Base-by-base conservation (phyloP, 2,329 filamentous ascomycete genomes). In the Paraphaeosphaeria sporulosa region DNA sequence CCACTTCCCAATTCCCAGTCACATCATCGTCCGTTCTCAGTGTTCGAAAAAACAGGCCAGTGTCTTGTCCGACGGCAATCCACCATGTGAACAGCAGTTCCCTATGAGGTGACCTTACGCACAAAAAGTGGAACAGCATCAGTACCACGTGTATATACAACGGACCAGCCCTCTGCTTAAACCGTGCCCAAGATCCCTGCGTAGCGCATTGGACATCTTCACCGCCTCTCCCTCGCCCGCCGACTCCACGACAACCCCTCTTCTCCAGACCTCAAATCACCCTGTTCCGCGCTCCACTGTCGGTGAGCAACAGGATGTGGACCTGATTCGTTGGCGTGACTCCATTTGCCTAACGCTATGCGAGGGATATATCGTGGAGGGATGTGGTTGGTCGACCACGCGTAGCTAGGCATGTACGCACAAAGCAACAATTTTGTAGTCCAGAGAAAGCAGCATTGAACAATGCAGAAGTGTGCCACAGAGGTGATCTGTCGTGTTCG, bases 321-420 rank as follows among this genome's bases (percentile, higher is more conserved):
- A 51, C 36, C 5, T 42, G 49, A 27, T 52, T 42, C 10, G 23
- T 42, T 17, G 23, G 19, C 17, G 15, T 13, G 21, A 36, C 23
- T 52, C 13, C 12, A 19, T 4, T 10, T 34, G 27, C 51, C 27
- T 34, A 30, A 50, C 47, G 25, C 17, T 19, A 54, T 46, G 51
- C 51, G 51, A 54, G 51, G 51, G 38, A 34, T 32, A 44, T 10
- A 21, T 30, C 51, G 51, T 54, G 51, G 38, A n/a, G 40, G 15
- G 51, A 5, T 46, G 27, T 54, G 51, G 51, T 54, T 54, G 51
- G 51, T 44, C 23, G 27, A 23, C 7, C 15, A 19, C 38, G 38
- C 51, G 27, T 53, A 34, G 13, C 50, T 23, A 30, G 40, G 17
- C 23, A 54, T 34, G n/a, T 21, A 40, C 21, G 12, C 50, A 52